These are phyloP conservation scores for Shiraia sp. DNA, from an alignment of 2,329 filamentous ascomycete genomes.

Conservation along the genomic window DNA sequence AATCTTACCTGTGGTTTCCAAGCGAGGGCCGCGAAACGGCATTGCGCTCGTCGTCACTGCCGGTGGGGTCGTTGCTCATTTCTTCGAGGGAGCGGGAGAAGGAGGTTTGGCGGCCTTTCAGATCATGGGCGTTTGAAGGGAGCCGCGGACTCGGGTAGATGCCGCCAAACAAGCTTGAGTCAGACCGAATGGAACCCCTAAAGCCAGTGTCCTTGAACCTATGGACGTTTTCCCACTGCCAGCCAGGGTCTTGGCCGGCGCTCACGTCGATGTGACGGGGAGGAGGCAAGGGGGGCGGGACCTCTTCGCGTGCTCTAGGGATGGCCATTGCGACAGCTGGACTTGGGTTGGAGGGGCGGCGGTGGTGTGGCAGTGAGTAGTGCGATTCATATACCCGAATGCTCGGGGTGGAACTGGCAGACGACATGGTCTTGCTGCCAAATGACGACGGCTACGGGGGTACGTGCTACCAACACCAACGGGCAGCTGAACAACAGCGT, in stretches of 20 bases:
- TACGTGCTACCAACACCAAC: constrained; percentile 35
- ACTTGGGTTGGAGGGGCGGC: constrained; percentile 42
- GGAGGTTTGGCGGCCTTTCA: constrained; percentile 46
- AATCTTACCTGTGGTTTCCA: constrained; percentile 50
- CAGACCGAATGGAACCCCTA: constrained; percentile 52
- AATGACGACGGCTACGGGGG: constrained; percentile 23
- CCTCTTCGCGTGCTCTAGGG: constrained; percentile 58
- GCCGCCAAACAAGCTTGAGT: constrained; percentile 50
- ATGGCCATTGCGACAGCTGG: constrained; percentile 63
- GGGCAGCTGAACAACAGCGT: constrained; percentile 41
- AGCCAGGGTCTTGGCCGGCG: constrained; percentile 63
- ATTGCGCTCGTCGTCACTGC: constrained; percentile 44
- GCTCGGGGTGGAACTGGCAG: constrained; percentile 44
- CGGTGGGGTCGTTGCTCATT: constrained; percentile 39
- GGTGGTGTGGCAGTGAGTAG: constrained; percentile 36
- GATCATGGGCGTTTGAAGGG: constrained; percentile 32
- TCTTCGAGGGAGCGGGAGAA: constrained; percentile 42
- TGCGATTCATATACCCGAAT: constrained; percentile 50
- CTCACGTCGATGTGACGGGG: constrained; percentile 62
- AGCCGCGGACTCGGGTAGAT: constrained; percentile 27
- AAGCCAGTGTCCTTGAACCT: constrained; percentile 53
- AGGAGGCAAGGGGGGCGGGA: constrained; percentile 68
- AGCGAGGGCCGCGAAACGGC: constrained; percentile 40
- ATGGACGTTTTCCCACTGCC: constrained; percentile 66
- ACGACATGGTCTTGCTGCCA: constrained; percentile 37